phyloP scores from a whole-genome alignment of 352 stramenopile genomes.

The Peronospora belbahrii region DNA sequence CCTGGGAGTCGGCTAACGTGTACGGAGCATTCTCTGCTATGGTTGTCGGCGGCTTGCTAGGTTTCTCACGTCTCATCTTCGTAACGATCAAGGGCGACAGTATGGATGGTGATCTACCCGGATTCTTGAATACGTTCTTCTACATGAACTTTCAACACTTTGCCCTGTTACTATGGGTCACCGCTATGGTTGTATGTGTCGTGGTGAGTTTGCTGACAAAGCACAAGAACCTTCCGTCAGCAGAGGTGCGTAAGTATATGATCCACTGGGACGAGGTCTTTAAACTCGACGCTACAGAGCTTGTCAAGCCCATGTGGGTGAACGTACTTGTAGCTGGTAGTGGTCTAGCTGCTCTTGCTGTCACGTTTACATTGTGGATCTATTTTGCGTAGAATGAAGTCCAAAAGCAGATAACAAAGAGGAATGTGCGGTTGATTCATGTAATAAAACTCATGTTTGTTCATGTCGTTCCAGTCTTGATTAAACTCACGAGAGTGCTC shows the following conservation, averaged over 20 bases:
- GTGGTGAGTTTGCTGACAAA: constrained; percentile 42
- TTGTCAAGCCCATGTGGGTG: constrained; percentile 41
- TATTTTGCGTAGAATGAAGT: constrained; percentile 29
- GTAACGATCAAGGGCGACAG: constrained; percentile 43
- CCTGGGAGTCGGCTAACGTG: constrained; percentile 43
- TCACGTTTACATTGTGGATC: constrained; percentile 51
- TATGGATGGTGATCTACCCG: constrained; percentile 33
- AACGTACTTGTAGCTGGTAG: constrained; percentile 36
- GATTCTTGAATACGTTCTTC: constrained; percentile 44
- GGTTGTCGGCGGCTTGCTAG: constrained; percentile 39
- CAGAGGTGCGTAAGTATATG: constrained; percentile 45
- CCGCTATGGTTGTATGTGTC: constrained; percentile 38
- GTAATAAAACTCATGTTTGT: constrained; percentile 18
- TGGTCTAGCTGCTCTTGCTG: constrained; percentile 31
- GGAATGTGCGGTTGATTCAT: constrained; percentile 9
- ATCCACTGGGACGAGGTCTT: constrained; percentile 41
- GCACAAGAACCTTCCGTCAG: constrained; percentile 25
- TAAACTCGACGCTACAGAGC: constrained; percentile 44
- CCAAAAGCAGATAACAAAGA: neutral
- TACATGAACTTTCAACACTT: constrained; percentile 75
- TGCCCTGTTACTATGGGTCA: constrained; percentile 47
- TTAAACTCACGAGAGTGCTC: neutral
- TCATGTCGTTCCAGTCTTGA: neutral
- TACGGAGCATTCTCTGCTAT: constrained; percentile 43
- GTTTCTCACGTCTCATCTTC: constrained; percentile 46